A percentile compares a stretch with the other conserved stretches of the same genome.
phyloP scores from a whole-genome alignment of 129 eudicot species.

The Lactuca sativa region DNA sequence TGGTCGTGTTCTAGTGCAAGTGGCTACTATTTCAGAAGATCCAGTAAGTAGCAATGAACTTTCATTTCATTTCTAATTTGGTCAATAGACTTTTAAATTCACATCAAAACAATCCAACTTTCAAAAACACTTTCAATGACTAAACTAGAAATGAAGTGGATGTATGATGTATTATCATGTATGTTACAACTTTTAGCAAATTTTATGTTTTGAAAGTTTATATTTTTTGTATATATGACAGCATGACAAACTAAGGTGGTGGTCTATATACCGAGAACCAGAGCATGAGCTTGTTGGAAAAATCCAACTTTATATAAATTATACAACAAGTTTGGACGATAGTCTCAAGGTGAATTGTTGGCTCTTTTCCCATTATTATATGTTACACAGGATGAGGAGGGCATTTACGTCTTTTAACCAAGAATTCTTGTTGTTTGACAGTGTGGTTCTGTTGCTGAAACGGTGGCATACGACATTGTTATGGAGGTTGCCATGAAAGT shows the following conservation, averaged over 20 bases:
- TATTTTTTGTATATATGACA: constrained; percentile 22
- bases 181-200: background rate
- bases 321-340: constrained; percentile 69
- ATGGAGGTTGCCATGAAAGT: constrained; percentile 76
- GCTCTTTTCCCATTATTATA: no score
- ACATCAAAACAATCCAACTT: background rate
- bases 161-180: no score
- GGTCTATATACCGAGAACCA: constrained; percentile 81
- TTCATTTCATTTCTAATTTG: constrained; percentile 6
- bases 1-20: constrained; percentile 76
- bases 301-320: constrained; percentile 62
- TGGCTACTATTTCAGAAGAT: constrained; percentile 77
- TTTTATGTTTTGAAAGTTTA: constrained; percentile 17
- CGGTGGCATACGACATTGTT: constrained; percentile 78
- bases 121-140: background rate
- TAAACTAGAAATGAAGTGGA: background rate
- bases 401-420: background rate
- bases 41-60: constrained; percentile 35
- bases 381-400: background rate
- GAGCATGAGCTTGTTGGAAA: constrained; percentile 86
- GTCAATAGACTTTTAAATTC: background rate
- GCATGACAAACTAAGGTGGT: constrained; percentile 85
- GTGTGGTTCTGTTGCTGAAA: constrained; percentile 94
- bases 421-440: constrained; percentile 28
- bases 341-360: constrained; percentile 52